Evolutionary conservation across 2,329 filamentous ascomycete genomes (phyloP).

Genomic region (Stagonosporopsis chrysanthemi): DNA sequence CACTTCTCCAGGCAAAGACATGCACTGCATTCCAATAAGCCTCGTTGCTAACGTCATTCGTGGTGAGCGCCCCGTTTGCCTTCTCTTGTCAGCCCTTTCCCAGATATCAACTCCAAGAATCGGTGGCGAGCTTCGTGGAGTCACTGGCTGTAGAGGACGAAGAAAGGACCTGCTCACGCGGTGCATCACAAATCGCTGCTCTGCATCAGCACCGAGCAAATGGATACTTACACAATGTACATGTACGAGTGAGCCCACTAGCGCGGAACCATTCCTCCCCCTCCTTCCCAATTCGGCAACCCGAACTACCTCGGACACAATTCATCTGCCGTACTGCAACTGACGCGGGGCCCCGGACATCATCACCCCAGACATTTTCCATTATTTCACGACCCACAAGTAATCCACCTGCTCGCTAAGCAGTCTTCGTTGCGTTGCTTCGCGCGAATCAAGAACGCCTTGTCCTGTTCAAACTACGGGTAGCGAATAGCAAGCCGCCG

Average conservation of each 20-base stretch:
- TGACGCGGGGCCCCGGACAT: slow-evolving; percentile 17
- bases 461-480: background rate
- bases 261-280: background rate
- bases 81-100: background rate
- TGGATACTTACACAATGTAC: background rate
- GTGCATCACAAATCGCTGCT: background rate
- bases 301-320: slow-evolving; percentile 5
- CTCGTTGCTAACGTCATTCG: background rate
- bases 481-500: slow-evolving; percentile 5
- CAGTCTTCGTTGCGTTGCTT: slow-evolving; percentile 8
- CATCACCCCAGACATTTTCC: slow-evolving; percentile 10
- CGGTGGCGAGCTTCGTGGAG: slow-evolving; percentile 1
- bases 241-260: background rate
- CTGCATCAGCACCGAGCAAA: background rate
- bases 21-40: background rate
- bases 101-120: background rate
- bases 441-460: slow-evolving; percentile 9
- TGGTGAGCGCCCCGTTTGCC: slow-evolving; percentile 13
- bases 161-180: background rate
- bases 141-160: background rate
- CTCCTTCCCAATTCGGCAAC: slow-evolving; percentile 10
- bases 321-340: slow-evolving; percentile 4
- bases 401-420: slow-evolving; percentile 18
- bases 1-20: background rate
- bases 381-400: background rate